Evolutionary conservation across 2,329 filamentous ascomycete species (phyloP).

Genomic region (Didymosphaeria variabile): DNA sequence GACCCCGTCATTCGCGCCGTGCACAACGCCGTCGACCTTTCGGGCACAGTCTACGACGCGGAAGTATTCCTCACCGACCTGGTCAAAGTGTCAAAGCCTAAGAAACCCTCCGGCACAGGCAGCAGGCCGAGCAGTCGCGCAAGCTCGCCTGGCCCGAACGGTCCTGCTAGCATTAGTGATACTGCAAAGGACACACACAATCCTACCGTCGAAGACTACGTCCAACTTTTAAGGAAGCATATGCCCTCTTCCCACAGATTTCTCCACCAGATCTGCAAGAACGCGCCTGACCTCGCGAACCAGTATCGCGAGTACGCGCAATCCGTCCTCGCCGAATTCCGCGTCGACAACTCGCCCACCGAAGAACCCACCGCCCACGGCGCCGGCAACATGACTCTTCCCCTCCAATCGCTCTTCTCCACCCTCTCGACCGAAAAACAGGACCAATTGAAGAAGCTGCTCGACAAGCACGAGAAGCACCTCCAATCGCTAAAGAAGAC

Average conservation of each 20-base stretch:
- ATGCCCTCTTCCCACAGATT: constrained; percentile 72
- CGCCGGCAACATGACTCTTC: constrained; percentile 55
- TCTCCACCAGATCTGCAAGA: constrained; percentile 73
- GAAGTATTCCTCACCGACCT: constrained; percentile 77
- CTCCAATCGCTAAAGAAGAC: constrained; percentile 63
- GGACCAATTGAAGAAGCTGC: constrained; percentile 56
- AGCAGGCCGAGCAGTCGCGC: constrained; percentile 34
- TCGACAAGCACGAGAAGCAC: constrained; percentile 70
- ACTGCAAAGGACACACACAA: constrained; percentile 28
- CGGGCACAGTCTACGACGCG: constrained; percentile 71
- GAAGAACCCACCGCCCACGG: constrained; percentile 36
- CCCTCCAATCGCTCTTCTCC: constrained; percentile 54
- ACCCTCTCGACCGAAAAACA: constrained; percentile 60
- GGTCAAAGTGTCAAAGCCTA: constrained; percentile 63
- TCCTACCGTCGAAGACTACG: constrained; percentile 76
- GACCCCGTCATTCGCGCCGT: constrained; percentile 78
- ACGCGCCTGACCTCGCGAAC: constrained; percentile 71
- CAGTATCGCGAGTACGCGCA: constrained; percentile 71
- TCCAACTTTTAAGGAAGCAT: constrained; percentile 71
- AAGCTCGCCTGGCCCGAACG: constrained; percentile 24
- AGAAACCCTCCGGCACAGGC: constrained; percentile 39
- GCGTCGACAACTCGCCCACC: constrained; percentile 34
- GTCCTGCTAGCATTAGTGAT: constrained; percentile 36
- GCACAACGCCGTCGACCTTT: constrained; percentile 76
- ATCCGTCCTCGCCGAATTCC: constrained; percentile 66